Percentiles rank a stretch among this genome's conserved stretches.
Conservation (phyloP, 345 rosid species). For the Populus euphratica region DNA sequence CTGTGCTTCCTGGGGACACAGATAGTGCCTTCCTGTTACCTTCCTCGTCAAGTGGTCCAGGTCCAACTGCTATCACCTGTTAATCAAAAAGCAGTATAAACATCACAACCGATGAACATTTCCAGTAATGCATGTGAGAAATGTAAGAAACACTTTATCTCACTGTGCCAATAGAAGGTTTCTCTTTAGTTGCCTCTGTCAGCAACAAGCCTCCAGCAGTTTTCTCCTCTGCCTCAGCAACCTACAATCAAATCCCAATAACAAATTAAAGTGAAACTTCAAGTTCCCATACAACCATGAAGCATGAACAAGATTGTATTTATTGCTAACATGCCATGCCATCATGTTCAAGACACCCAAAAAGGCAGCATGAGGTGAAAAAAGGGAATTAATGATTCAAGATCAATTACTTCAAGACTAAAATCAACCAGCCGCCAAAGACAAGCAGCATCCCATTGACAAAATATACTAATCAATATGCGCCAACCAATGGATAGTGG, state of each 20-base stretch:
- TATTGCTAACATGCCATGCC: neutral
- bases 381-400: neutral
- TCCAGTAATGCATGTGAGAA: neutral
- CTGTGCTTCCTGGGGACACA: conserved; percentile 61
- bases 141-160: neutral
- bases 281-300: neutral
- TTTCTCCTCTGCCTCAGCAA: conserved; percentile 87
- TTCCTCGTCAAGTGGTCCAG: conserved; percentile 80
- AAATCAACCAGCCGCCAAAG: neutral
- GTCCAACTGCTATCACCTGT: conserved; percentile 85
- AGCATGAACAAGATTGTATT: neutral
- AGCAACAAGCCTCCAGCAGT: conserved; percentile 92
- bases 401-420: neutral
- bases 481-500: neutral
- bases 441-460: neutral
- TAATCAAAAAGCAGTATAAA: neutral
- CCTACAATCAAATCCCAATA: conserved; percentile 34
- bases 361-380: neutral
- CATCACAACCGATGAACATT: neutral
- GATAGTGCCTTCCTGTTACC: conserved; percentile 54
- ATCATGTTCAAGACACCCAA: neutral
- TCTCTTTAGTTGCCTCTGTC: conserved; percentile 83
- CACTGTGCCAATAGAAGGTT: conserved; percentile 88
- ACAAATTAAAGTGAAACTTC: neutral
- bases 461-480: too few species aligned